These are phyloP conservation scores for Luvunga scandens DNA, from an alignment of 345 rosid genomes.

Conservation along the genomic window DNA sequence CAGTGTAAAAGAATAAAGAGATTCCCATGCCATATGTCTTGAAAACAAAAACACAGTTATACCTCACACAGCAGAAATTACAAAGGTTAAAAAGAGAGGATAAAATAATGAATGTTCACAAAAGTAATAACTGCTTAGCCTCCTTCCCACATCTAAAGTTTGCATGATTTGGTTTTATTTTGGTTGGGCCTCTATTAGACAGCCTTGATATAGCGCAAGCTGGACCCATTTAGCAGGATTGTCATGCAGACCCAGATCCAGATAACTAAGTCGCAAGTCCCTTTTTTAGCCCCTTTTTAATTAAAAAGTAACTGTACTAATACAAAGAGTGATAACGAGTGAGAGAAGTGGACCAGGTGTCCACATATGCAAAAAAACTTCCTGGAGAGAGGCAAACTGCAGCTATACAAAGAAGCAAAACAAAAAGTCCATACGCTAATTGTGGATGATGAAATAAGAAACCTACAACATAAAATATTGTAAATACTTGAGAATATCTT, in stretches of 20 bases:
- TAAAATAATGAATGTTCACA: not conserved
- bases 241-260: not conserved
- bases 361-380: not conserved
- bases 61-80: not conserved
- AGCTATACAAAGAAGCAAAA: not conserved
- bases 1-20: constrained; percentile 4
- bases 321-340: not conserved
- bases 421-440: not conserved
- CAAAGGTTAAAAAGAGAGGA: not conserved
- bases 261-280: not conserved
- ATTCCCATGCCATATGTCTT: not conserved
- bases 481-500: not conserved
- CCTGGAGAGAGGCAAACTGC: not conserved
- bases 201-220: not conserved
- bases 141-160: not conserved
- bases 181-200: not conserved
- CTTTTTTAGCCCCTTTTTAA: not conserved
- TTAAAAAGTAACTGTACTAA: not conserved
- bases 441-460: not conserved
- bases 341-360: not conserved
- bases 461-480: not conserved
- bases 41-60: not conserved
- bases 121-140: not conserved
- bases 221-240: not conserved
- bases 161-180: not conserved